phyloP scores from a whole-genome alignment of 495 filamentous ascomycete species.

The Penicillium angulare region DNA sequence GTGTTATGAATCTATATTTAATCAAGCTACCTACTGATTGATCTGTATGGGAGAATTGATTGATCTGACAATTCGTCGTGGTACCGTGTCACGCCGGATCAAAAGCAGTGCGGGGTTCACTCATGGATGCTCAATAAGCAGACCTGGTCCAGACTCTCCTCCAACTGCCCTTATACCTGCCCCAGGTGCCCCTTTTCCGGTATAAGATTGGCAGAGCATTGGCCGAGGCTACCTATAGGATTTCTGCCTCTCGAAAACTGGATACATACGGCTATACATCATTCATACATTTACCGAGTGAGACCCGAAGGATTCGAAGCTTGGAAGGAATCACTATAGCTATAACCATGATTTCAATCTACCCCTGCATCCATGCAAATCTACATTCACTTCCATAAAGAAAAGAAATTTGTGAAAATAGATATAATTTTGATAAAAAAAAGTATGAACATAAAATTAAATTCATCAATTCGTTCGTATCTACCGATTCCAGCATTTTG shows the following conservation, averaged over 20 bases:
- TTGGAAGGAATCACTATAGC: too few relatives aligned
- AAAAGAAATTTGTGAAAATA: not conserved
- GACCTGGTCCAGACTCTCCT: slow-evolving; percentile 21
- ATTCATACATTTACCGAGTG: too few relatives aligned
- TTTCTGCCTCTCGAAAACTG: too few relatives aligned
- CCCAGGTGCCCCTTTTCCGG: too few relatives aligned
- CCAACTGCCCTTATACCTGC: too few relatives aligned
- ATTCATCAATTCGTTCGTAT: slow-evolving; percentile 43
- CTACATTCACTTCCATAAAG: not conserved
- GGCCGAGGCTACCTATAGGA: too few relatives aligned
- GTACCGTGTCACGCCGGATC: not conserved
- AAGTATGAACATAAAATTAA: slow-evolving; percentile 1
- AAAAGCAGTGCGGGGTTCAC: slow-evolving; percentile 19
- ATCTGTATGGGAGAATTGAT: not conserved
- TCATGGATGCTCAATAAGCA: slow-evolving; percentile 22
- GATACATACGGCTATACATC: too few relatives aligned
- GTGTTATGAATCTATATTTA: not conserved
- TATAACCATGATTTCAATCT: too few relatives aligned
- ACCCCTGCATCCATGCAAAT: too few relatives aligned
- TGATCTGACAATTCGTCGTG: not conserved
- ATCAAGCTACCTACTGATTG: not conserved
- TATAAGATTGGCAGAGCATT: too few relatives aligned
- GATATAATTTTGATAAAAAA: not conserved
- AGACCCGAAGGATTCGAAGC: too few relatives aligned
- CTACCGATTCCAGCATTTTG: slow-evolving; percentile 35